A percentile compares a stretch with the other conserved stretches of the same genome.
Evolutionary conservation across 2,329 filamentous ascomycete species (phyloP).

Genomic region (Talaromyces sp.): DNA sequence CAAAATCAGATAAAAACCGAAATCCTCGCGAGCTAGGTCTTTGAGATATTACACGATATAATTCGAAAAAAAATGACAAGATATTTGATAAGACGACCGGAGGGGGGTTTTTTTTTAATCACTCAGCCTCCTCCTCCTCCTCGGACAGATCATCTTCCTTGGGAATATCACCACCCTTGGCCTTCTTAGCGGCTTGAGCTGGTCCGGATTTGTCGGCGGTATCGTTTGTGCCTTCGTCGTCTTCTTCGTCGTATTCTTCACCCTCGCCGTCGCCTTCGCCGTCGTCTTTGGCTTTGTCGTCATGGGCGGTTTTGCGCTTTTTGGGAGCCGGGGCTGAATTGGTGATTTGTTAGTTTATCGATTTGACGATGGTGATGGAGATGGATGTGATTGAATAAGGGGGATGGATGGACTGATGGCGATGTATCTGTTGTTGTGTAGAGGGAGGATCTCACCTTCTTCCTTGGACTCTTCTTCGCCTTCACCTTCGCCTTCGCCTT

Average conservation of each 20-base stretch:
- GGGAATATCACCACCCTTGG: constrained; percentile 15
- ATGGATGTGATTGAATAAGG: neutral
- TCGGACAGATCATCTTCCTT: constrained; percentile 17
- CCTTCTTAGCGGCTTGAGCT: constrained; percentile 19
- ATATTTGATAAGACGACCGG: neutral
- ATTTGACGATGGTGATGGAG: neutral
- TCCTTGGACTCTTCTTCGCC: constrained; percentile 38
- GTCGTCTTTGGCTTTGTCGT: constrained; percentile 33
- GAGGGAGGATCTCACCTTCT: constrained; percentile 4
- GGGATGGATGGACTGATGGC: neutral
- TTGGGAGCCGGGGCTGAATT: constrained; percentile 15
- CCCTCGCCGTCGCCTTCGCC: constrained; percentile 20
- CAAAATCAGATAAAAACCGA: neutral
- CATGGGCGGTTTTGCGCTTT: constrained; percentile 19
- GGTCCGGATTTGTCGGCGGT: constrained; percentile 27
- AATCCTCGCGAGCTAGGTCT: neutral
- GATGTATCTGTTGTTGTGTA: neutral
- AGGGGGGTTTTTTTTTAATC: neutral
- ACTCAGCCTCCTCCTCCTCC: constrained; percentile 20
- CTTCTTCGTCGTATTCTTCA: constrained; percentile 18
- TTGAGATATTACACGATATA: neutral
- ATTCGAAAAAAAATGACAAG: neutral
- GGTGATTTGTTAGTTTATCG: neutral
- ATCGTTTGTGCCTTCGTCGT: constrained; percentile 17
- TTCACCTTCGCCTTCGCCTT: constrained; percentile 23